A percentile compares a stretch with the other conserved stretches of the same genome.
Evolutionary conservation across 2,329 filamentous ascomycete genomes (phyloP).

Genomic region (Pezizomycotina sp.): DNA sequence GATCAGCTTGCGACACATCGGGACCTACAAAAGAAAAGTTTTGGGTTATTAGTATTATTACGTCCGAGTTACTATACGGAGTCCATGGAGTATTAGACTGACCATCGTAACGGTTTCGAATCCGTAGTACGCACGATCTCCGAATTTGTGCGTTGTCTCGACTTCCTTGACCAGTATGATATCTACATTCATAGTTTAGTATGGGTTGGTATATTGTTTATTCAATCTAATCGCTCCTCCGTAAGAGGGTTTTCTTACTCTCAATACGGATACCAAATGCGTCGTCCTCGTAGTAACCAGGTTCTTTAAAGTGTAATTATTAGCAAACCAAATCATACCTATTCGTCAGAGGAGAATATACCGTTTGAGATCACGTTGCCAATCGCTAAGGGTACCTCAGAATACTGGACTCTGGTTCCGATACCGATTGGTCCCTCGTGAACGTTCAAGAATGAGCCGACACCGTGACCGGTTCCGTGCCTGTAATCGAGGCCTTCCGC

Average conservation of each 20-base stretch:
- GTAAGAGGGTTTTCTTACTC: conserved; percentile 34
- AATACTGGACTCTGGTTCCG: conserved; percentile 76
- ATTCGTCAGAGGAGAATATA: conserved; percentile 22
- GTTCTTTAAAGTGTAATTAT: conserved; percentile 43
- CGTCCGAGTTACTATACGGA: too few relatives aligned
- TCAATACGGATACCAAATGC: conserved; percentile 91
- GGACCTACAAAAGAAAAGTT: conserved; percentile 32
- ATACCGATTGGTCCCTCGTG: conserved; percentile 96
- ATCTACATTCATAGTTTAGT: conserved; percentile 33
- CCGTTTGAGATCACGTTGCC: conserved; percentile 86
- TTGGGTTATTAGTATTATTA: background rate
- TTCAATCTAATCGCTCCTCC: background rate
- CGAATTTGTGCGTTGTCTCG: conserved; percentile 74
- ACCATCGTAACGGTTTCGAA: conserved; percentile 96
- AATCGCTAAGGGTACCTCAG: conserved; percentile 73
- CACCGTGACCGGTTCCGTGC: conserved; percentile 89
- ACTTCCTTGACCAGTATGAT: conserved; percentile 79
- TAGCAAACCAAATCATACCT: conserved; percentile 8
- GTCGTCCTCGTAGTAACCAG: conserved; percentile 93
- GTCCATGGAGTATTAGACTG: too few relatives aligned
- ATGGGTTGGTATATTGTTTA: conserved; percentile 11
- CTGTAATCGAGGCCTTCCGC: conserved; percentile 84
- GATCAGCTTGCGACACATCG: conserved; percentile 78
- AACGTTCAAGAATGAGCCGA: conserved; percentile 89
- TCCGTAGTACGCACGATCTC: conserved; percentile 81